phyloP scores from a whole-genome alignment of 176 grass and related monocot genomes.

The Urochloa ruziziensis region DNA sequence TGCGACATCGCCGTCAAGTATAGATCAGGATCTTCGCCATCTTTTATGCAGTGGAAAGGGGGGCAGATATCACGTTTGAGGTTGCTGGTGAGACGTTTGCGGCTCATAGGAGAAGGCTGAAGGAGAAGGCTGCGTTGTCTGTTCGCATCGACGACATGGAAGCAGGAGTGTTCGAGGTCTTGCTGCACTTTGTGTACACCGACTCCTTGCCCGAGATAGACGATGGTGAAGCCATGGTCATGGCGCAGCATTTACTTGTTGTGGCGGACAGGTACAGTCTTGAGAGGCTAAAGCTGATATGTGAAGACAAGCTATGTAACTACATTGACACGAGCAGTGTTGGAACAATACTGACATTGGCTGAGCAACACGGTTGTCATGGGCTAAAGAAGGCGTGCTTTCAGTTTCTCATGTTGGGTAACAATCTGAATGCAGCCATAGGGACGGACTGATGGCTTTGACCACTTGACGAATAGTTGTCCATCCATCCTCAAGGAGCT shows the following conservation, averaged over 20 bases:
- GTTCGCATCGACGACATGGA: constrained; percentile 31
- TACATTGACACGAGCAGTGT: constrained; percentile 17
- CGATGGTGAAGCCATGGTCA: background rate
- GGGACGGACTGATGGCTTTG: background rate
- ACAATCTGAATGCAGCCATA: background rate
- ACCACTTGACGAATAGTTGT: background rate
- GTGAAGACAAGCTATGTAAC: background rate
- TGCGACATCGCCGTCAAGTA: background rate
- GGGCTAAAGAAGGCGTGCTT: constrained; percentile 17
- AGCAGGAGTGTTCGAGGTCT: constrained; percentile 23
- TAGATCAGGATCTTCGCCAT: background rate
- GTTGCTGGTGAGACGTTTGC: background rate
- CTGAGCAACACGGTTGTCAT: constrained; percentile 36
- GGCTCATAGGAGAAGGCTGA: constrained; percentile 14
- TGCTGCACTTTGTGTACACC: constrained; percentile 43
- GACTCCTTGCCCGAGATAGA: background rate
- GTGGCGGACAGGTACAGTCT: constrained; percentile 32
- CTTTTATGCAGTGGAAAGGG: background rate
- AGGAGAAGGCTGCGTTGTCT: background rate
- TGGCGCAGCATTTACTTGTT: constrained; percentile 36
- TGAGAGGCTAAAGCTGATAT: constrained; percentile 39
- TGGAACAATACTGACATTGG: constrained; percentile 25
- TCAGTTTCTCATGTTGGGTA: background rate
- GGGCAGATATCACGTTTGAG: constrained; percentile 11
- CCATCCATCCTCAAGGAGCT: background rate